Evolutionary conservation across 164 flowering plant genomes (phyloP), one percentile per base, ranked within the genome.

Genomic region (Vitis riparia): DNA sequence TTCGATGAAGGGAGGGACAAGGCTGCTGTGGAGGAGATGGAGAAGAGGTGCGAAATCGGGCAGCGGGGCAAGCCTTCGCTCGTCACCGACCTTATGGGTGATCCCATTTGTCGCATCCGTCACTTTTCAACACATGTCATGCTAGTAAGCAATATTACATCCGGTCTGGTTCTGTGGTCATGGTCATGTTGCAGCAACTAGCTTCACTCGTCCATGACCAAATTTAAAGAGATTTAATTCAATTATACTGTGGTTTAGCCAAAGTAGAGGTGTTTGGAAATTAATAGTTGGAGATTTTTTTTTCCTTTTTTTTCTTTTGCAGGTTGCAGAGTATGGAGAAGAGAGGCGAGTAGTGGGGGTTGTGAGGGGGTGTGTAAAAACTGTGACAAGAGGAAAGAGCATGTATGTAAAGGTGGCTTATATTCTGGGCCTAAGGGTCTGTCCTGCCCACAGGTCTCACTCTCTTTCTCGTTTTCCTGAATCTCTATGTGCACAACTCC

Each of bases 341-440:
- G 75, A 69, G 49, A 68, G 70, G 53, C 85, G 86, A 62, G 80
- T 88, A 11, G 91, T 90, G 3, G 97, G 97, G 37, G 84, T 83
- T 9, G 73, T 91, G 27, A 83, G 92, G 49, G 93, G 89, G 0
- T 75, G 86, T 61, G 76, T 89, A 8, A 89, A 87, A 68, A 82
- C 82, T n/a, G 91, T 88, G 37, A 80, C 85, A 4, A 75, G 73
- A 64, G 89, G 89, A 23, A 75, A 72, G 48, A 71, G 88, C 75
- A 63, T 44, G 14, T 82, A 77, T 73, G 86, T 74, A 3, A 89
- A 84, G 65, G 68, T 86, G 47, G 91, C 85, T 57, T 88, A 87
- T 75, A 67, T 91, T 71, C 81, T 91, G 17, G 97, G 97, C 2
- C 80, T 91, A 8, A 66, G 97, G 51, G 94, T 91, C 32, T 86